Base-by-base conservation (phyloP, 169 alveolate species). In the Plasmodium falciparum region DNA sequence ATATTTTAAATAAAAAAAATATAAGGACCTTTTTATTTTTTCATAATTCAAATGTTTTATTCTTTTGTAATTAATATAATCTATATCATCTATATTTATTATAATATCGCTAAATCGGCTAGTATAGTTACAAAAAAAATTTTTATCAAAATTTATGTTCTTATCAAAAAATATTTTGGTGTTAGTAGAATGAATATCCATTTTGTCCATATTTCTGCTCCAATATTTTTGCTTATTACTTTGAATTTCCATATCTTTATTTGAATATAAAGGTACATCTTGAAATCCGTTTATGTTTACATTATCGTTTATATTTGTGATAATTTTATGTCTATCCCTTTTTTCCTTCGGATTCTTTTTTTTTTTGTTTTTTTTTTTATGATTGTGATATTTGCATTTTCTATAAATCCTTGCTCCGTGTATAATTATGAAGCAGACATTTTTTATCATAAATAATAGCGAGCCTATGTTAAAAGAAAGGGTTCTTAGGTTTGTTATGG, bases 381-480 rank as follows among this genome's bases (percentile, higher is more conserved):
- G 56, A 24, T 66, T 65, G 62, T 65, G 45, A 13, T 49, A 78
- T n/a, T 66, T 78, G 0, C 78, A 78, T 20, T 78, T 78, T 8
- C 89, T 39, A 61, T 49, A 78, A 13, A 78, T 78, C 13, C 89
- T 26, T 12, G 89, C 65, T 0, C 73, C 76, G 39, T 78, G 75
- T 22, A 78, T 78, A 15, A 78, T 78, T 54, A 71, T 61, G 17
- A 78, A 78, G 89, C 89, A 78, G 39, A 78, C 24, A 11, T 78
- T 78, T 58, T 78, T 78, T 8, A 59, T 47, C 7, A 78, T 13
- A 47, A 78, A 78, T 22, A 49, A 61, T 8, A 73, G 26, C 2
- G 75, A 67, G 13, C 63, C 89, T 67, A 45, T 8, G 17, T 17
- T 0, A 39, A 50, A 17, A 45, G 73, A 33, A 6, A 4, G 52